Base-by-base conservation (phyloP, 139 green algal genomes). In the Chlorella sp. region DNA sequence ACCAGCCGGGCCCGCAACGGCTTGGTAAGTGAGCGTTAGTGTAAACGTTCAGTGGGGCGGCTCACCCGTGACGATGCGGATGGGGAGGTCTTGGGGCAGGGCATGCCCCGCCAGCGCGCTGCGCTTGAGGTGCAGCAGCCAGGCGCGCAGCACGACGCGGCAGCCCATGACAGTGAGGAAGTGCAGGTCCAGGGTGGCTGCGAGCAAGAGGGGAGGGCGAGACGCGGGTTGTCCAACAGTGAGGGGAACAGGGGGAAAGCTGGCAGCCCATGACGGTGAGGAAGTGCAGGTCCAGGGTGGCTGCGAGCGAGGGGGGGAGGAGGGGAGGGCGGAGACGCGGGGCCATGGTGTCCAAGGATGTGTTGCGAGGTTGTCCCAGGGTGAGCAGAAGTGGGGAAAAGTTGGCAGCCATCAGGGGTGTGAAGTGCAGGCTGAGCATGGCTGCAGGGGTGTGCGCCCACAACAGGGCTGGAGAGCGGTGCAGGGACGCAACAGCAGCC, bases 121-220 rank as follows among this genome's bases (percentile, higher is more conserved):
- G 36, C 73, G 46, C 76, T 62, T 70, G 19, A 87, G 86, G 40
- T 76, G 17, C 69, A 89, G 79, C 72, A 89, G 62, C 86, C 86
- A 89, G n/a, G 62, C 81, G 60, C 86, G 80, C 74, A 89, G 62
- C 56, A 87, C 72, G 36, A 83, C 56, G 48, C 28, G 5, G 7
- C 73, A 74, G 51, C 80, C 81, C 32, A 36, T 38, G 32, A 76
- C 72, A 7, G 81, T 84, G 32, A 86, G 56, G 58, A 40, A 62
- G 74, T 89, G 86, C 9, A 89, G 77, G 74, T 89, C 86, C 24
- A 89, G 69, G 30, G 46, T n/a, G 70, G 26, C 81, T 86, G 81
- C 70, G 8, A 60, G 76, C 17, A 36, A 24, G 2, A 1, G 16
- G 3, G 46, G 75, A 34, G 51, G n/a, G 7, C n/a, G n/a, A n/a